phyloP scores from a whole-genome alignment of 345 rosid species.

The Turnera subulata region DNA sequence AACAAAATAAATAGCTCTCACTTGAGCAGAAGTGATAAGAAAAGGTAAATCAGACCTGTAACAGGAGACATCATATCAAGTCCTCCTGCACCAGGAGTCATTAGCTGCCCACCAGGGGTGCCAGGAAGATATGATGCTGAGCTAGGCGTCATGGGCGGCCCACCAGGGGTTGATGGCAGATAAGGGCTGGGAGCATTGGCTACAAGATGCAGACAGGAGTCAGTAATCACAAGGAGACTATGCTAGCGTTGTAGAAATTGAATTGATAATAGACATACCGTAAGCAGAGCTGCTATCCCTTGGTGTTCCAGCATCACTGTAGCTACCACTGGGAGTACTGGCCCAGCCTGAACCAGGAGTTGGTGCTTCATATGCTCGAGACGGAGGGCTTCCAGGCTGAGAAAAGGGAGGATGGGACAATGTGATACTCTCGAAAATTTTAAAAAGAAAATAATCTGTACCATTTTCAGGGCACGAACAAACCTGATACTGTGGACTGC shows the following conservation, averaged over 20 bases:
- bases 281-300: constrained; percentile 70
- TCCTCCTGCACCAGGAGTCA: constrained; percentile 94
- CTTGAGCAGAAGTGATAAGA: too few relatives aligned
- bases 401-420: constrained; percentile 8
- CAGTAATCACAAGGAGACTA: constrained; percentile 4
- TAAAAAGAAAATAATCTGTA: not conserved
- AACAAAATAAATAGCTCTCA: too few relatives aligned
- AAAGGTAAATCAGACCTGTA: constrained; percentile 40
- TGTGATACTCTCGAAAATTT: not conserved
- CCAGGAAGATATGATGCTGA: constrained; percentile 79
- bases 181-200: constrained; percentile 95
- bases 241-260: not conserved
- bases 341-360: constrained; percentile 96
- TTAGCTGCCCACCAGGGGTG: constrained; percentile 97
- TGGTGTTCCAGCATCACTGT: constrained; percentile 91
- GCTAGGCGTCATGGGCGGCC: constrained; percentile 91
- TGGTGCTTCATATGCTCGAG: constrained; percentile 87
- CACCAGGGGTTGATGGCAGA: constrained; percentile 86
- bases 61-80: constrained; percentile 91
- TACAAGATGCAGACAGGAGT: constrained; percentile 32
- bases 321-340: constrained; percentile 84
- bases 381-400: constrained; percentile 95
- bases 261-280: constrained; percentile 36
- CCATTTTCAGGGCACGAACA: constrained; percentile 2
- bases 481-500: constrained; percentile 88